phyloP scores from a whole-genome alignment of 2,329 filamentous ascomycete genomes.

The Neodidymelliopsis sp. region DNA sequence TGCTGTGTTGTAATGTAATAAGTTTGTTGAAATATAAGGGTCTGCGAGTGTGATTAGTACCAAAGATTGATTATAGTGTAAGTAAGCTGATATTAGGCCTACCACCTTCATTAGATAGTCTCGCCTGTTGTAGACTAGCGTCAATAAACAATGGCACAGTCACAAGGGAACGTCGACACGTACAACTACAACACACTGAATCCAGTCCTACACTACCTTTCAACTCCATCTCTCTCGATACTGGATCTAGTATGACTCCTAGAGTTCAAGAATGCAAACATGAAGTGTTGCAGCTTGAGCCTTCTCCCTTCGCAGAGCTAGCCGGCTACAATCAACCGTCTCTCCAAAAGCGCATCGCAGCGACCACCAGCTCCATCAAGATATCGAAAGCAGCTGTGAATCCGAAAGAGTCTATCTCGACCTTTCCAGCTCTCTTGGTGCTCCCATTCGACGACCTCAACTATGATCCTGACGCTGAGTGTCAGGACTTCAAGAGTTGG shows the following conservation, averaged over 20 bases:
- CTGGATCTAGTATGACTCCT: no score
- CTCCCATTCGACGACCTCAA: constrained; percentile 67
- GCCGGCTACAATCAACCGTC: constrained; percentile 44
- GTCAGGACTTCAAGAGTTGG: constrained; percentile 65
- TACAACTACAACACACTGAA: no score
- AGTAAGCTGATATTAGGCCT: no score
- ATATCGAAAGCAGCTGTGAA: constrained; percentile 7
- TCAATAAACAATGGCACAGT: no score
- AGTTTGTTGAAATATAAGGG: no score
- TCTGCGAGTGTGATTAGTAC: no score
- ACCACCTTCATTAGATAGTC: no score
- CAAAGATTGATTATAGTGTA: no score
- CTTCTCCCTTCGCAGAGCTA: constrained; percentile 47
- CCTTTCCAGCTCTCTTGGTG: constrained; percentile 66
- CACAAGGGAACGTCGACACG: no score
- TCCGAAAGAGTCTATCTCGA: constrained; percentile 17
- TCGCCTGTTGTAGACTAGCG: no score
- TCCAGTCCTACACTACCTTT: no score
- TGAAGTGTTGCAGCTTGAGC: constrained; percentile 23
- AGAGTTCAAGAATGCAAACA: background rate
- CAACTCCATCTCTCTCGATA: no score
- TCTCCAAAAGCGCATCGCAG: constrained; percentile 32
- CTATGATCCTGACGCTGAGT: constrained; percentile 58
- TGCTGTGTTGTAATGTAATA: constrained; percentile 30
- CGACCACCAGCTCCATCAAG: constrained; percentile 24